A percentile compares a stretch with the other conserved stretches of the same genome.
Conservation (phyloP, 1,284 basidiomycete species). For the Baeospora myosura region DNA sequence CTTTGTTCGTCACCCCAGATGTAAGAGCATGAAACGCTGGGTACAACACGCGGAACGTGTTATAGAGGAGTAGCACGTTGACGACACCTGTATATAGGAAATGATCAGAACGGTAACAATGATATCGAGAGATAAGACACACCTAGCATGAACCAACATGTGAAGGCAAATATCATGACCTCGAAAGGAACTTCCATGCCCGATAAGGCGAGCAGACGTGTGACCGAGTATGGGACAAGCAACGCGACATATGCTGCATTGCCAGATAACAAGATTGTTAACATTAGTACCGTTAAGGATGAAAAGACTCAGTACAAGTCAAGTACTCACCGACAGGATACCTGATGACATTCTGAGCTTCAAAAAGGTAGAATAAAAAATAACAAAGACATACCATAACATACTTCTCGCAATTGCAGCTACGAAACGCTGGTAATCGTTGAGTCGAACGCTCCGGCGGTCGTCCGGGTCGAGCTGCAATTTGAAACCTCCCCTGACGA, state of each 20-base stretch:
- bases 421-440: conserved; percentile 54
- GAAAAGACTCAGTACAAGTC: background rate
- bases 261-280: conserved; percentile 6
- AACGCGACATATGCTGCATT: conserved; percentile 51
- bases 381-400: conserved; percentile 49
- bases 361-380: conserved; percentile 4
- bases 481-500: conserved; percentile 36
- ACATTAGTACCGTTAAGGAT: conserved; percentile 3
- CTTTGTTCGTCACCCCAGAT: conserved; percentile 18
- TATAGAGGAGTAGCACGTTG: conserved; percentile 58
- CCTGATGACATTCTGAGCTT: conserved; percentile 27
- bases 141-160: conserved; percentile 53
- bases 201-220: conserved; percentile 41
- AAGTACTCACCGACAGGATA: conserved; percentile 52
- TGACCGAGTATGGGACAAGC: conserved; percentile 53
- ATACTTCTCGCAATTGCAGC: conserved; percentile 52
- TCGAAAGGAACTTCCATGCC: conserved; percentile 39
- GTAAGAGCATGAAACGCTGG: conserved; percentile 36
- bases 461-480: conserved; percentile 39
- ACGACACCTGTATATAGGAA: conserved; percentile 39
- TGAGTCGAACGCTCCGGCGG: conserved; percentile 33
- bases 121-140: conserved; percentile 15
- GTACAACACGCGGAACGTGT: conserved; percentile 59
- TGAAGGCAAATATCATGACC: conserved; percentile 40
- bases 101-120: conserved; percentile 12